Percentiles rank a stretch among this genome's conserved stretches.
Conservation (phyloP, 176 grass and related monocot species). For the Zoysia pacifica region DNA sequence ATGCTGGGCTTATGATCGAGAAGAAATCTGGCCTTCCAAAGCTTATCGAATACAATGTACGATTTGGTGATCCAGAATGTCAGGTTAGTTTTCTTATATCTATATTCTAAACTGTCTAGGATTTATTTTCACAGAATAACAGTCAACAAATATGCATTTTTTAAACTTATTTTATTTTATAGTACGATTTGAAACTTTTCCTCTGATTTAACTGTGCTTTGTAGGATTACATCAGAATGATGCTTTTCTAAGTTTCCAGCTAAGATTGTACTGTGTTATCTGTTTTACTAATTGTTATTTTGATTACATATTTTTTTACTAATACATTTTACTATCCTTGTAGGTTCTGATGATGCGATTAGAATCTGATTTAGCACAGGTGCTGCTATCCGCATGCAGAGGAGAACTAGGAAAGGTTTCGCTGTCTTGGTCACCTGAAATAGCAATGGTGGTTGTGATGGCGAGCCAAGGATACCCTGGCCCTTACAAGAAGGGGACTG, state of each 20-base stretch:
- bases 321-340: conserved; percentile 12
- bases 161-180: not conserved
- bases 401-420: conserved; percentile 64
- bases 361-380: conserved; percentile 72
- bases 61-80: conserved; percentile 92
- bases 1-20: conserved; percentile 92
- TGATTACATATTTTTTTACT: not conserved
- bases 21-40: conserved; percentile 82
- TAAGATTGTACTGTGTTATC: not conserved
- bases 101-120: not conserved
- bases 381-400: conserved; percentile 69
- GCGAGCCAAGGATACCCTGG: conserved; percentile 79
- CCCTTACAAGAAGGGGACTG: conserved; percentile 70
- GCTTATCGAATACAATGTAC: conserved; percentile 90
- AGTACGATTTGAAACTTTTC: not conserved
- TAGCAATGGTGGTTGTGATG: conserved; percentile 82
- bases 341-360: conserved; percentile 87
- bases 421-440: conserved; percentile 65
- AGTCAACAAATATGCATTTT: too few relatives aligned
- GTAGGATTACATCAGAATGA: not conserved
- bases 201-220: conserved; percentile 15
- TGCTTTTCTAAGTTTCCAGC: not conserved
- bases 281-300: not conserved
- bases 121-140: not conserved
- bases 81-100: conserved; percentile 59